Percentiles rank a stretch among this genome's conserved stretches.
Evolutionary conservation across 2,329 filamentous ascomycete species (phyloP).

Genomic region (Ophiognomonia clavigignenti-juglandacearum): DNA sequence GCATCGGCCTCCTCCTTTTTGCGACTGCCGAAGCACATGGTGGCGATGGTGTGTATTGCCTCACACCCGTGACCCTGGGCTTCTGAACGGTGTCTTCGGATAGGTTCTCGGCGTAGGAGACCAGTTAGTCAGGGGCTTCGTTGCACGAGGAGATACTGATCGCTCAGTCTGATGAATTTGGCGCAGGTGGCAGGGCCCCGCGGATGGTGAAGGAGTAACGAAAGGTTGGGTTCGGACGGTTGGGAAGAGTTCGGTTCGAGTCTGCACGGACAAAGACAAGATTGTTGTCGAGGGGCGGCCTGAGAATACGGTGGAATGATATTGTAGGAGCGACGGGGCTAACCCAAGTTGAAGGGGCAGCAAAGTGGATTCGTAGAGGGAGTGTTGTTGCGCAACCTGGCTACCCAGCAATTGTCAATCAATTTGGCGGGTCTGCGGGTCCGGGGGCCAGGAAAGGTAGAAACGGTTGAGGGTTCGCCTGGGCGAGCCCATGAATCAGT

Average conservation of each 20-base stretch:
- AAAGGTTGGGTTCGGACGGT: not conserved
- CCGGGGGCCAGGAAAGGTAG: no score
- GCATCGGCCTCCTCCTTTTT: constrained; percentile 45
- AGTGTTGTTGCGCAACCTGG: no score
- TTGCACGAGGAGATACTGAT: no score
- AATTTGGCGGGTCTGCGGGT: no score
- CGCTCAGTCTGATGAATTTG: not conserved
- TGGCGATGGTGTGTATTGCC: constrained; percentile 18
- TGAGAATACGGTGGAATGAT: not conserved
- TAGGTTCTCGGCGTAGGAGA: not conserved
- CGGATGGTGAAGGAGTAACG: not conserved
- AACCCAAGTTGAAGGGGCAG: not conserved
- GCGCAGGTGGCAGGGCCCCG: not conserved
- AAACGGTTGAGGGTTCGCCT: no score
- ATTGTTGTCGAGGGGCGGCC: not conserved
- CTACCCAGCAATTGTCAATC: no score
- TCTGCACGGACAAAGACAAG: not conserved
- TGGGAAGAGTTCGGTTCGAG: not conserved
- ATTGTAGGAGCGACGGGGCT: not conserved
- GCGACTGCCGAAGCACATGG: constrained; percentile 62
- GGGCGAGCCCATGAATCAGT: no score
- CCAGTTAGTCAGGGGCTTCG: not conserved
- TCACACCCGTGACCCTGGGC: not conserved
- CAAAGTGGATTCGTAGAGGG: no score
- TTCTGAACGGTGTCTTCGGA: not conserved